Percentiles rank a stretch among this genome's conserved stretches.
These are phyloP conservation scores for Diplodia sapinea DNA, from an alignment of 2,329 filamentous ascomycete species.

Conservation along the genomic window DNA sequence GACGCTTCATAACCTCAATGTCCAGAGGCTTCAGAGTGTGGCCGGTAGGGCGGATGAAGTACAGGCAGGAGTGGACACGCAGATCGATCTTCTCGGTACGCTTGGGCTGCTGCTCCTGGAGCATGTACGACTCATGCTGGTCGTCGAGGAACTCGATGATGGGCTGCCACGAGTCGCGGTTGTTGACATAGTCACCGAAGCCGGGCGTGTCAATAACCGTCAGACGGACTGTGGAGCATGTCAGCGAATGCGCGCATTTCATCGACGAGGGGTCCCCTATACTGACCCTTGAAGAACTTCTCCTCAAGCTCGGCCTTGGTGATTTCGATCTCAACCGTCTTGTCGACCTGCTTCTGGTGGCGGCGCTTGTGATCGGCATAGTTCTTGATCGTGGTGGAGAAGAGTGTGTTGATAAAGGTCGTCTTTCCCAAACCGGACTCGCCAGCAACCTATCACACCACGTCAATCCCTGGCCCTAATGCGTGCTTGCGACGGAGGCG, in stretches of 20 bases:
- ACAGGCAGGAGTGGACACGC: constrained; percentile 96
- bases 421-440: constrained; percentile 99
- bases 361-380: constrained; percentile 99
- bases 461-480: constrained; percentile 34
- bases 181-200: constrained; percentile 99
- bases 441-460: constrained; percentile 78
- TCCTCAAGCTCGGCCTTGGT: constrained; percentile 99
- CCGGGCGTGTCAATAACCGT: constrained; percentile 99
- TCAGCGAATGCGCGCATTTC: constrained; percentile 15
- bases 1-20: constrained; percentile 99
- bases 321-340: constrained; percentile 99
- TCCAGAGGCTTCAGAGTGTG: constrained; percentile 98
- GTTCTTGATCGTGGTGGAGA: constrained; percentile 99
- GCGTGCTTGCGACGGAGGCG: constrained; percentile 35
- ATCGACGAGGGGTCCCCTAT: constrained; percentile 18
- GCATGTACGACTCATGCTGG: constrained; percentile 99
- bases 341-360: constrained; percentile 99
- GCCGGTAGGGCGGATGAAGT: constrained; percentile 98
- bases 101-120: constrained; percentile 99
- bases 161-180: constrained; percentile 99
- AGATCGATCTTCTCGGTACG: constrained; percentile 99
- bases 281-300: constrained; percentile 99
- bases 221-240: constrained; percentile 73
- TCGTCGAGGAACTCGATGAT: constrained; percentile 99
- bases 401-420: constrained; percentile 99